These are phyloP conservation scores for Schwanniomyces etchellsii DNA, from an alignment of 1,139 yeast genomes.

Conservation along the genomic window DNA sequence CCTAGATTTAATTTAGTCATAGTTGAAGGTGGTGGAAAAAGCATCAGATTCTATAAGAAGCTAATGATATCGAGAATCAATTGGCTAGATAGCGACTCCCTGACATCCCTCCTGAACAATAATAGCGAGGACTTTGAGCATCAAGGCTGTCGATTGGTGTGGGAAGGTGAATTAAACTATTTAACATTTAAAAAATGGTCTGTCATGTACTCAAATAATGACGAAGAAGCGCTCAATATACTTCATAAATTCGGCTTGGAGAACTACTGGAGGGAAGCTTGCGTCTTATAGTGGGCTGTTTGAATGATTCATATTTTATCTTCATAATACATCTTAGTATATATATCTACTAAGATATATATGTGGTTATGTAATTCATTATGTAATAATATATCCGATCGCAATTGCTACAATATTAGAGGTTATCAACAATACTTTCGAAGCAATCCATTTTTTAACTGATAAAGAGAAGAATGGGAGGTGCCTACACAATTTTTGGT, in stretches of 20 bases:
- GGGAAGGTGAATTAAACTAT: conserved; percentile 70
- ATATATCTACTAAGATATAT: no score
- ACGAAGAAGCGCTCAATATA: conserved; percentile 50
- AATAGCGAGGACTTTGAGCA: conserved; percentile 5
- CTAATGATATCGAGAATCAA: conserved; percentile 58
- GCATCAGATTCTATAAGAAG: conserved; percentile 56
- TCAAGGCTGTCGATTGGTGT: conserved; percentile 45
- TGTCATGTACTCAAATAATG: conserved; percentile 41
- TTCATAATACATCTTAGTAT: no score
- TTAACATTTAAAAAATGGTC: conserved; percentile 61
- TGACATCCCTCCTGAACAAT: no score
- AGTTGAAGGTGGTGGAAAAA: conserved; percentile 67
- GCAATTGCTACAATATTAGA: no score
- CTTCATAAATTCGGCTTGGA: conserved; percentile 47
- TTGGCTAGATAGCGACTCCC: conserved; percentile 51
- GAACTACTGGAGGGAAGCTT: conserved; percentile 57
- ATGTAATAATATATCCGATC: neutral
- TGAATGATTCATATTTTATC: conserved; percentile 8
- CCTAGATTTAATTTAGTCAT: conserved; percentile 54
- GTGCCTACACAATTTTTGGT: conserved; percentile 59
- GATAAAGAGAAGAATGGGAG: conserved; percentile 39
- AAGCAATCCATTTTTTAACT: neutral
- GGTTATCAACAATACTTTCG: no score
- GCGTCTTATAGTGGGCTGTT: conserved; percentile 5
- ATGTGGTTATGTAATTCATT: neutral